Evolutionary conservation across 2,329 filamentous ascomycete species (phyloP), one percentile per base, ranked within the genome.

Genomic region (Pseudomassariella vexata): DNA sequence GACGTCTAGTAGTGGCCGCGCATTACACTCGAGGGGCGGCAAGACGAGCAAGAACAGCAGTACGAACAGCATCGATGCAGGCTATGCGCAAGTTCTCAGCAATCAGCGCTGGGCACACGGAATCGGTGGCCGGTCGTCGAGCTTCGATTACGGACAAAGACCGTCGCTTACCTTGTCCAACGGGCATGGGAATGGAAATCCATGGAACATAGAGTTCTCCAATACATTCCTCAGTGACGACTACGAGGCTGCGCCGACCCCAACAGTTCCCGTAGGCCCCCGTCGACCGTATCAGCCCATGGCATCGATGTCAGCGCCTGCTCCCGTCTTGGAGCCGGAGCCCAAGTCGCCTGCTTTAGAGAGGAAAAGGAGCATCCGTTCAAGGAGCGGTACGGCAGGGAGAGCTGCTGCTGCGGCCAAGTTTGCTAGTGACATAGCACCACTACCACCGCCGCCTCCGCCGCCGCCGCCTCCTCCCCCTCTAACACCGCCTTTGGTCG

Each of bases 241-340:
- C 47, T 79, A 82, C 59, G 84, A 92, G 53, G 84, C 87, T 31
- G 89, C 88, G 17, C 89, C 90, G 10, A 90, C 82, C 22, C 90
- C 90, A 5, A 89, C 79, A 18, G 71, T 95, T 21, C 87, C 86
- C 20, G 82, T 73, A 29, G 89, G 89, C 5, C 86, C 89, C 35
- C 77, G 87, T 37, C 63, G 63, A 24, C 31, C 36, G 18, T 36
- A 43, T 19, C 25, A 44, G 25, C 48, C 57, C 6, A 61, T 64
- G 35, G 59, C 68, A 16, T 50, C 57, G 25, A 44, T 52, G 20
- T 44, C 50, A 5, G 52, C 49, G 42, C 59, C 55, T 47, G 52
- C 52, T 28, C 63, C 56, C 42, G n/a, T n/a, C n/a, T n/a, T n/a
- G n/a, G 59, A 57, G 10, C 58, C 63, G 9, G 61, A 67, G 9